phyloP scores from a whole-genome alignment of 345 rosid species.

The Crucihimalaya himalaica region DNA sequence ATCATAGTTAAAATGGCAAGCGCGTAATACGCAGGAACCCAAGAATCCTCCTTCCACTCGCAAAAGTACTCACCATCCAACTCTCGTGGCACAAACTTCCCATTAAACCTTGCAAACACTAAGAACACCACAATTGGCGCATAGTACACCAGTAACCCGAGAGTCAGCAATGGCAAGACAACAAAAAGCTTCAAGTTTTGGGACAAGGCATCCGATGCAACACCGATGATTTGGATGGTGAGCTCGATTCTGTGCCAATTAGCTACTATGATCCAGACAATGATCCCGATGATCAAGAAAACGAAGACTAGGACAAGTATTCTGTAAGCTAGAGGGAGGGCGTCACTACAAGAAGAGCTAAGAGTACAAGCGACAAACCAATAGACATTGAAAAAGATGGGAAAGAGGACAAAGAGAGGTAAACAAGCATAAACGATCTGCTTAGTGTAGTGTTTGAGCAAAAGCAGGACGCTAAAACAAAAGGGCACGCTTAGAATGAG shows the following conservation, averaged over 20 bases:
- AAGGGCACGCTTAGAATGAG: conserved; percentile 70
- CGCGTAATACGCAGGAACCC: conserved; percentile 91
- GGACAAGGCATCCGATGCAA: conserved; percentile 82
- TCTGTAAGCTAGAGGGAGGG: conserved; percentile 71
- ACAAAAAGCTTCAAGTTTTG: conserved; percentile 68
- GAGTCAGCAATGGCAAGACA: conserved; percentile 59
- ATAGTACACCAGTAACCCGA: conserved; percentile 61
- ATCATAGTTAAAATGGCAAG: conserved; percentile 83
- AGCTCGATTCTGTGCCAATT: conserved; percentile 87
- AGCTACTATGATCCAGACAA: conserved; percentile 75
- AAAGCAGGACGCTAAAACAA: conserved; percentile 60
- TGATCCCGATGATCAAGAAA: conserved; percentile 63
- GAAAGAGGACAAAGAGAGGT: conserved; percentile 75
- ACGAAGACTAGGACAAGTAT: conserved; percentile 67
- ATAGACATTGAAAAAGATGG: conserved; percentile 69
- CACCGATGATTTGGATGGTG: conserved; percentile 68
- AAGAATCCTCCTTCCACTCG: conserved; percentile 83
- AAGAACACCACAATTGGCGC: conserved; percentile 80
- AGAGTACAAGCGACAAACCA: conserved; percentile 93
- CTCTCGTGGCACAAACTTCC: conserved; percentile 63
- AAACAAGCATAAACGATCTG: conserved; percentile 77
- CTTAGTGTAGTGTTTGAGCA: conserved; percentile 81
- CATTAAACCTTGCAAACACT: conserved; percentile 76
- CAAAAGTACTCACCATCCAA: conserved; percentile 57
- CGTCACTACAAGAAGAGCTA: conserved; percentile 63